Base-by-base conservation (phyloP, 805 yeast species). In the Saccharomycopsis schoenii region DNA sequence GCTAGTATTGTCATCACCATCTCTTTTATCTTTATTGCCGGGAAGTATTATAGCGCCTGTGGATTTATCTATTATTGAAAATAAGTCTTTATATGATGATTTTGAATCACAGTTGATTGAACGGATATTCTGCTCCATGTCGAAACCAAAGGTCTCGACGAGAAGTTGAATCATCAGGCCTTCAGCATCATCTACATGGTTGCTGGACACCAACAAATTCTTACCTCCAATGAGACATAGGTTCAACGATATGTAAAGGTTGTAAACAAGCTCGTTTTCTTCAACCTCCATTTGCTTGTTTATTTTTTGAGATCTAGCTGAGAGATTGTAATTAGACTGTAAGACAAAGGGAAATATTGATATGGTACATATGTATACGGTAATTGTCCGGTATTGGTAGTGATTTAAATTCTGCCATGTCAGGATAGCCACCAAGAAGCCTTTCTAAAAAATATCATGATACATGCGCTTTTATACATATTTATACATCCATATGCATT, bases 201-300 rank as follows among this genome's bases (percentile, higher is more conserved):
- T 12, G 51, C 62, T 58, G 4, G 66, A 55, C 6, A 64, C 52
- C 10, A 64, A 19, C n/a, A 64, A 51, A 29, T 62, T 59, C 43
- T 63, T 50, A 8, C 55, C n/a, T 2, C 64, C 63, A 19, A 63
- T 40, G 2, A 64, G 37, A 37, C 65, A 58, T 24, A 64, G 50
- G 50, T 58, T 34, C 50, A 58, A 40, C 12, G 66, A 63, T 12
- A 58, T 39, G 24, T 29, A 58, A 17, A 64, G 50, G 39, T 61
- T 60, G 29, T 40, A 40, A 29, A 40, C 52, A 6, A 56, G 21
- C 41, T 39, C 57, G 14, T 37, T 14, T 11, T 10, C 15, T 10
- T 54, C 5, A 4, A 14, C 1, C 34, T 24, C 34, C 15, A 47
- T 5, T 19, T 52, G 56, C 6, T 29, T 29, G n/a, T n/a, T n/a